Evolutionary conservation across 257 asterid genomes (phyloP), one percentile per base, ranked within the genome.

Genomic region (Rubia yunnanensis): DNA sequence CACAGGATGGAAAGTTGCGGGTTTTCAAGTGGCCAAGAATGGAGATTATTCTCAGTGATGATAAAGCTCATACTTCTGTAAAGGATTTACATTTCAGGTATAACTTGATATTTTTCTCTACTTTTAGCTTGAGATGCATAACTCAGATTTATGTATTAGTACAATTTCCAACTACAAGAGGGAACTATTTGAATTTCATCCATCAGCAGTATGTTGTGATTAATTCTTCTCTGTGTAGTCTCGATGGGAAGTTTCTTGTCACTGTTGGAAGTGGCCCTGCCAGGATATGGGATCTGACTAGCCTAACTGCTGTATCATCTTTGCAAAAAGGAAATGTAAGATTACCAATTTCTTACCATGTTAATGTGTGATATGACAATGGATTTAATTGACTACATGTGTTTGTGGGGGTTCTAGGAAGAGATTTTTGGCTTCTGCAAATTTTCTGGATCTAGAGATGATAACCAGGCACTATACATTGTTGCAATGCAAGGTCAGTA

Each of bases 1-100:
- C 64, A 66, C 91, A 92, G 99, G 97, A 94, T 73, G 99, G 99
- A 72, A 88, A 82, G 78, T 83, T 94, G 68, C 89, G 94, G 83
- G 86, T 86, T 74, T 94, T 81, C 70, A 81, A 82, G 82, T 94
- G 99, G 99, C 96, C 97, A 56, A 34, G 87, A 80, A 84, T 89
- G 97, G 91, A 85, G 68, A 74, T 58, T 74, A 73, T 78, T 70
- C 82, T 94, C 56, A 82, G 73, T 64, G 87, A 94, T 78, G 78
- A 74, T 28, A 77, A 71, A 28, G 89, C 80, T 60, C 95, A 90
- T 82, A 13, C 89, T 73, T 81, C 92, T 50, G 96, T 94, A 74
- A 94, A 90, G 77, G 92, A 84, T 83, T 76, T 90, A 74, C 90
- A 88, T 82, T 90, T 94, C 94, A 90, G 99, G 97, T 39, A 39